Evolutionary conservation across 495 filamentous ascomycete genomes (phyloP).

Genomic region (Filosporella fistucella): DNA sequence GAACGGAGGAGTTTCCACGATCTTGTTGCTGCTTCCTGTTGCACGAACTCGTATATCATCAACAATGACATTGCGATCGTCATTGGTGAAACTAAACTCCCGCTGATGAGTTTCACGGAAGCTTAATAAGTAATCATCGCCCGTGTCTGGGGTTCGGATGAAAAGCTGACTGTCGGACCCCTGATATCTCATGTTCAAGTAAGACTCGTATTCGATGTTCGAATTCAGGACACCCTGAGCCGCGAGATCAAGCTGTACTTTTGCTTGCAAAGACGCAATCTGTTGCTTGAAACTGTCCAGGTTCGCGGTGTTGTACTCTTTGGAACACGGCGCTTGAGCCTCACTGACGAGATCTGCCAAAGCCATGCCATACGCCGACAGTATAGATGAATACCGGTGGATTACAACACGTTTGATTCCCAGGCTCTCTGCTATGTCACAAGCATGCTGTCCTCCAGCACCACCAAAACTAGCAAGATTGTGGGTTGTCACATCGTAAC

Average conservation of each 20-base stretch:
- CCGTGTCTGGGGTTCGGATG: too few relatives aligned
- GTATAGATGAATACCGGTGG: constrained; percentile 48
- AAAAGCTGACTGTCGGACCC: constrained; percentile 50
- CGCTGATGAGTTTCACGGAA: constrained; percentile 44
- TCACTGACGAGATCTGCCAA: constrained; percentile 50
- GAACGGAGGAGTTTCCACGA: too few relatives aligned
- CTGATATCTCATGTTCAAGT: constrained; percentile 50
- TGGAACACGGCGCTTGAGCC: constrained; percentile 41
- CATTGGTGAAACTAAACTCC: constrained; percentile 46
- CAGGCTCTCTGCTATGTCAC: constrained; percentile 19
- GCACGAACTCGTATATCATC: constrained; percentile 49
- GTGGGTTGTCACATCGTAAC: constrained; percentile 44
- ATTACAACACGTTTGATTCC: constrained; percentile 44
- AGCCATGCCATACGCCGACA: constrained; percentile 50
- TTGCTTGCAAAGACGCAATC: too few relatives aligned
- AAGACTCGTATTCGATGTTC: constrained; percentile 43
- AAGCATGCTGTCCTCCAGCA: constrained; percentile 51
- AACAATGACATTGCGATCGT: constrained; percentile 42
- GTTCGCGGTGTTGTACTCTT: too few relatives aligned
- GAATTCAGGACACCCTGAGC: constrained; percentile 41
- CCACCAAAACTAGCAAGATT: constrained; percentile 50
- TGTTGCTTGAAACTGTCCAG: too few relatives aligned
- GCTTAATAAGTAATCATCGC: constrained; percentile 45
- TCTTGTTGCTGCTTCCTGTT: too few relatives aligned
- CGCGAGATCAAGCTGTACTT: constrained; percentile 26